Evolutionary conservation across 208 protist species (phyloP), one percentile per base, ranked within the genome.

Genomic region (Vickermania ingenoplastis): DNA sequence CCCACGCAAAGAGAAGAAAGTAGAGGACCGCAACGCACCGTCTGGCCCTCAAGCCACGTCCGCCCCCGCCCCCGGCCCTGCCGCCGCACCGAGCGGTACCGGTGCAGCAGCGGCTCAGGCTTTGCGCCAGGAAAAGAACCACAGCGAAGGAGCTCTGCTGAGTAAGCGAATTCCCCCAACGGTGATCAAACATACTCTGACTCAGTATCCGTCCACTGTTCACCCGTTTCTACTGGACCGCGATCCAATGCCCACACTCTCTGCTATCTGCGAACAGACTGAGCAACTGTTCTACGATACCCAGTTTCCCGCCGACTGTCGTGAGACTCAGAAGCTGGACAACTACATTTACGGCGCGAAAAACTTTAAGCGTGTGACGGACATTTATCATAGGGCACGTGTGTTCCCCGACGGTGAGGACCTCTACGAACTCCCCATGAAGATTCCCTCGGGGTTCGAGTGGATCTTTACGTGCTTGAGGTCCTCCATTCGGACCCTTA

Each of bases 201-300:
- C 59, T 25, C 28, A 28, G 17, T 77, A 81, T 59, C 61, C 67
- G 0, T 48, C 63, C 28, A 60, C 59, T 14, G 61, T 88, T 22
- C 65, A 76, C 45, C 67, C 78, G 0, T 21, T 82, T 5, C 67
- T 94, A 0, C 91, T 89, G 61, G 82, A 94, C 62, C 73, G 72
- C 4, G 73, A 91, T 57, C 84, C 84, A 0, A 66, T 87, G 13
- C 31, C 64, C 0, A 57, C 59, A 17, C 48, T 91, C 11, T 61
- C 70, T 31, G 13, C 62, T 25, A 65, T 82, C 17, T 92, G 84
- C 59, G 54, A 67, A 48, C 53, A 65, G 3, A 57, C 73, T 0
- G 56, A 79, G 21, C 67, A 61, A 53, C 73, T 66, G 55, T 95
- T 92, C 67, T 68, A 81, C 57, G 89, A 95, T 56, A 55, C 63